These are phyloP conservation scores for Xylaria longipes DNA, from an alignment of 495 filamentous ascomycete genomes.

Conservation along the genomic window DNA sequence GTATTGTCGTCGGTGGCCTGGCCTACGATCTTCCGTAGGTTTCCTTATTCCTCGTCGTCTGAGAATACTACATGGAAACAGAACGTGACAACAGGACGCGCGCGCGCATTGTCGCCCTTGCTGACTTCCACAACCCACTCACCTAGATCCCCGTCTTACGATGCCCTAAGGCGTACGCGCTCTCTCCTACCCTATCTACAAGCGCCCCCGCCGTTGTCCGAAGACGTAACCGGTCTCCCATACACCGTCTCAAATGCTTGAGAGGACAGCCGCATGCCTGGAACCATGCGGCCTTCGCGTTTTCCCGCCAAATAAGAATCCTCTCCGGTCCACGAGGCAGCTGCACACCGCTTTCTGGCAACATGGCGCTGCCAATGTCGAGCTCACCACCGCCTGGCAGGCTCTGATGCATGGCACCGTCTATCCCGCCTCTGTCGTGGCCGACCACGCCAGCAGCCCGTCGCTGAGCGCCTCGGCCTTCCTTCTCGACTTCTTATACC, in stretches of 20 bases:
- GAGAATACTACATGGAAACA: not conserved
- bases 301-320: constrained; percentile 61
- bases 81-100: not conserved
- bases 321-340: constrained; percentile 62
- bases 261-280: constrained; percentile 79
- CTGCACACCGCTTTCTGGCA: constrained; percentile 73
- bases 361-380: constrained; percentile 64
- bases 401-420: constrained; percentile 44
- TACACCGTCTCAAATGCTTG: constrained; percentile 70
- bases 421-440: constrained; percentile 21
- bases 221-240: not conserved
- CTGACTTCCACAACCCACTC: not conserved
- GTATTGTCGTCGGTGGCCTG: not conserved
- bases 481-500: constrained; percentile 71
- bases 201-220: constrained; percentile 1
- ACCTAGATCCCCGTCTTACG: not conserved
- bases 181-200: constrained; percentile 4
- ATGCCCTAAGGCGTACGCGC: not conserved
- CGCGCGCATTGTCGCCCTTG: not conserved
- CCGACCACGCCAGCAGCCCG: constrained; percentile 31
- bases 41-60: not conserved
- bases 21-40: not conserved
- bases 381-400: constrained; percentile 58
- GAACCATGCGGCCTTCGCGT: constrained; percentile 75
- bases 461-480: constrained; percentile 47